A percentile compares a stretch with the other conserved stretches of the same genome.
Conservation (phyloP, 768 basidiomycete genomes). For the Lactarius evosmus region DNA sequence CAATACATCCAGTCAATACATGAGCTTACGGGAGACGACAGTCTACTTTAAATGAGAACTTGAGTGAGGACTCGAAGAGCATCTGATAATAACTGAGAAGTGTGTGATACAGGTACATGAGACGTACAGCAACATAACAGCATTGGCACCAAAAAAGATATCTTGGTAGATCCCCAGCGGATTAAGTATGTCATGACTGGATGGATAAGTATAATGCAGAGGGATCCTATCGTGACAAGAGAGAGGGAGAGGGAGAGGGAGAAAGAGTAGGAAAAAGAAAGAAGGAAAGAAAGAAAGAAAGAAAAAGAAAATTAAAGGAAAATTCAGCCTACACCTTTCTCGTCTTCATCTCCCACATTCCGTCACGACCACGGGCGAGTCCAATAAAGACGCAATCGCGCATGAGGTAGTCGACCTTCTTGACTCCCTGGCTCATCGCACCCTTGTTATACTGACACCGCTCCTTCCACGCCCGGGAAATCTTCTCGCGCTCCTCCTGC, state of each 20-base stretch:
- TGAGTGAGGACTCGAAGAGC: background rate
- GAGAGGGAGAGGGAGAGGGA: background rate
- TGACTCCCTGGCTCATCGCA: constrained; percentile 45
- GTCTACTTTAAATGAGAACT: background rate
- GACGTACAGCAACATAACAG: constrained; percentile 18
- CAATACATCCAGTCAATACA: background rate
- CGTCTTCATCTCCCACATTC: constrained; percentile 66
- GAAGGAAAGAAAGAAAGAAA: background rate
- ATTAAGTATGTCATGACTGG: constrained; percentile 10
- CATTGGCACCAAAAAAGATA: constrained; percentile 8
- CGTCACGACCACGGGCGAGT: constrained; percentile 49
- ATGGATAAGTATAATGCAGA: constrained; percentile 25
- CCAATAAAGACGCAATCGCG: constrained; percentile 52
- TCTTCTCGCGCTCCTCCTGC: constrained; percentile 41
- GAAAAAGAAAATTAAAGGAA: background rate
- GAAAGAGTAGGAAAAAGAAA: background rate
- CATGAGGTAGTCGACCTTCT: constrained; percentile 59
- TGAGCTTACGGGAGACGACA: background rate
- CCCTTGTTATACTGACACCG: constrained; percentile 40
- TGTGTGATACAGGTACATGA: constrained; percentile 14
- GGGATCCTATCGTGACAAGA: constrained; percentile 3
- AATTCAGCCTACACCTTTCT: constrained; percentile 29
- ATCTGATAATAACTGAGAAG: background rate
- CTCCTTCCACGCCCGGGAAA: constrained; percentile 44
- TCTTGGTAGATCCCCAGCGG: constrained; percentile 19